Base-by-base conservation (phyloP, 108 stramenopile species). In the Pinguiococcus pyrenoidosus region DNA sequence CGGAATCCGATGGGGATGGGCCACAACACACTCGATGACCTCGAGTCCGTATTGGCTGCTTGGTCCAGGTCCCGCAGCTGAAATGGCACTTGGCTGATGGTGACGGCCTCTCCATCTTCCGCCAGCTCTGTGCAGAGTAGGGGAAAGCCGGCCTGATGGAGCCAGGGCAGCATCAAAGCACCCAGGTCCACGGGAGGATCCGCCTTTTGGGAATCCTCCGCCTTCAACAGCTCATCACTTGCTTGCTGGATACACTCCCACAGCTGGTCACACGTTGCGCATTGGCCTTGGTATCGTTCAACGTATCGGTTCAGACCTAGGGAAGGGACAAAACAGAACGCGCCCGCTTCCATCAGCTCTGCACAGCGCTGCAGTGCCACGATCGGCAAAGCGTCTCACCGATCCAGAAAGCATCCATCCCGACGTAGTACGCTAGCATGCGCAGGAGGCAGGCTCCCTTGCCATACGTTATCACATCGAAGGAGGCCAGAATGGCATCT, bases 391-490 rank as follows among this genome's bases (percentile, higher is more conserved):
- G 25, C 29, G 10, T n/a, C 44, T 23, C 27, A 52, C 60, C 51
- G 18, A 29, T 14, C 17, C 51, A 20, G 29, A 62, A 62, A n/a
- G 28, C 13, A n/a, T 26, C 24, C 16, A 21, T 30, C 20, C 60
- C 50, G 13, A 62, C 49, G 26, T 41, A 42, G 23, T 27, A 33
- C 18, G 20, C 33, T 14, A 62, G 60, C 60, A 62, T 62, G 13
- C 60, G 50, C 24, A 62, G 42, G 25, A 62, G 21, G 22, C 49
- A 35, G 4, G 60, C 60, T 13, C 51, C 60, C 51, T 62, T 62
- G 36, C 51, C 51, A 48, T 52, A 62, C 2, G 51, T 45, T 3
- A 62, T 44, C 5, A 42, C 49, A 29, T 62, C 60, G 41, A 62
- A 62, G 49, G 47, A 49, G 14, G 23, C 16, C 2, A 62, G 13